These are phyloP conservation scores for Metschnikowia lunata DNA, from an alignment of 805 yeast genomes.

Conservation along the genomic window DNA sequence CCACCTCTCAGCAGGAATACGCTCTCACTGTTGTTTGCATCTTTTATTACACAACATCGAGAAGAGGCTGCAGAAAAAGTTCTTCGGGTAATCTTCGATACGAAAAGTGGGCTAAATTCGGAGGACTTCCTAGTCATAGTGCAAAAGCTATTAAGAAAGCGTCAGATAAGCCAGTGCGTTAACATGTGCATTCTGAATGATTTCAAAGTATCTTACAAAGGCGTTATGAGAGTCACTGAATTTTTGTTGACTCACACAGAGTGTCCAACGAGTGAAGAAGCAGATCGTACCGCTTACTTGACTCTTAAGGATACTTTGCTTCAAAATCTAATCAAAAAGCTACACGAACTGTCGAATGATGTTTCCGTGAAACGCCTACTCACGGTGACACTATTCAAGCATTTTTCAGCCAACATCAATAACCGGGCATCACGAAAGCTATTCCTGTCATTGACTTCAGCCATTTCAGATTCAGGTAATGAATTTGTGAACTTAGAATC, in stretches of 20 bases:
- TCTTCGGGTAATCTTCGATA: slow-evolving; percentile 26
- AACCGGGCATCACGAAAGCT: slow-evolving; percentile 20
- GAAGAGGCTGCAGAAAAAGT: slow-evolving; percentile 28
- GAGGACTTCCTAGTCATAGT: slow-evolving; percentile 27
- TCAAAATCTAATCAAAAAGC: neutral
- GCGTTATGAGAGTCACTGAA: slow-evolving; percentile 22
- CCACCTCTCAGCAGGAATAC: slow-evolving; percentile 33
- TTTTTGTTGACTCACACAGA: slow-evolving; percentile 4
- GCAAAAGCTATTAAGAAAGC: slow-evolving; percentile 22
- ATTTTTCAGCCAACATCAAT: slow-evolving; percentile 17
- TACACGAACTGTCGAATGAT: slow-evolving; percentile 1
- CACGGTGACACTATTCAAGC: slow-evolving; percentile 17
- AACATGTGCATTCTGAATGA: slow-evolving; percentile 19
- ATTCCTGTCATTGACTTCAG: slow-evolving; percentile 11
- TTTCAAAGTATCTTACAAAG: slow-evolving; percentile 22
- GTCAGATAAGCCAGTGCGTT: slow-evolving; percentile 24
- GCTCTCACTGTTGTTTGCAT: slow-evolving; percentile 28
- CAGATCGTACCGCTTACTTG: neutral
- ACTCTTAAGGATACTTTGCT: slow-evolving; percentile 1
- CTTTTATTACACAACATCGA: slow-evolving; percentile 25
- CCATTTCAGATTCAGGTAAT: slow-evolving; percentile 5
- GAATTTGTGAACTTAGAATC: slow-evolving; percentile 16
- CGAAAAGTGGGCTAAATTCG: slow-evolving; percentile 23
- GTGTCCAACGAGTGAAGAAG: neutral
- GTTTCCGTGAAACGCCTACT: slow-evolving; percentile 10